Conservation (phyloP, 352 stramenopile genomes). For the Globisporangium canariense region DNA sequence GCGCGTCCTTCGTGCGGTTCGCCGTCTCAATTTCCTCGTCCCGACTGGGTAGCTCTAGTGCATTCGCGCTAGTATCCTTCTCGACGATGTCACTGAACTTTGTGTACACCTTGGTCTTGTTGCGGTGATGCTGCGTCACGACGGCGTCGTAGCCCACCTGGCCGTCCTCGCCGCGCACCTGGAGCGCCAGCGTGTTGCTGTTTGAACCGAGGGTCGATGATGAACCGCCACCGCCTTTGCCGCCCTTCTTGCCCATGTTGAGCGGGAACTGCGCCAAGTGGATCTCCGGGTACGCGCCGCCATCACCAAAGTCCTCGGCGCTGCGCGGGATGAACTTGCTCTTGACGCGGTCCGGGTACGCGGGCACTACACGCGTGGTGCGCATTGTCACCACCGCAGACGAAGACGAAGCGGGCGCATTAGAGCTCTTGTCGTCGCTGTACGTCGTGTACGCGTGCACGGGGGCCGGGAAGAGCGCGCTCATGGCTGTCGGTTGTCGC, state of each 20-base stretch:
- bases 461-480: slow-evolving; percentile 67
- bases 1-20: slow-evolving; percentile 73
- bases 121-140: slow-evolving; percentile 94
- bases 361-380: slow-evolving; percentile 24
- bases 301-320: slow-evolving; percentile 94
- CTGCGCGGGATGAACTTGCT: slow-evolving; percentile 64
- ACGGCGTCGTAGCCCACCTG: slow-evolving; percentile 94
- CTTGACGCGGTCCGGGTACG: slow-evolving; percentile 53
- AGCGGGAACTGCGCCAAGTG: slow-evolving; percentile 97
- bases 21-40: slow-evolving; percentile 76
- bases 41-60: slow-evolving; percentile 34
- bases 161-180: slow-evolving; percentile 91
- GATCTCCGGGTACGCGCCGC: slow-evolving; percentile 98
- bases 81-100: slow-evolving; percentile 92
- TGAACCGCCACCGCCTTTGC: slow-evolving; percentile 17
- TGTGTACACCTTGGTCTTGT: slow-evolving; percentile 94
- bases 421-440: slow-evolving; percentile 31
- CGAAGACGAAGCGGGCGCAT: background rate
- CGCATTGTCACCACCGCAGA: background rate
- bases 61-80: slow-evolving; percentile 66
- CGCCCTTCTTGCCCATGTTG: slow-evolving; percentile 92
- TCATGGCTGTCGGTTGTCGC: slow-evolving; percentile 34
- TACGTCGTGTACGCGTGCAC: slow-evolving; percentile 71
- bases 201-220: background rate
- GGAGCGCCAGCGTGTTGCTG: slow-evolving; percentile 81